Evolutionary conservation across 1,284 basidiomycete species (phyloP), one percentile per base, ranked within the genome.

Genomic region (Fomitopsis schrenkii): DNA sequence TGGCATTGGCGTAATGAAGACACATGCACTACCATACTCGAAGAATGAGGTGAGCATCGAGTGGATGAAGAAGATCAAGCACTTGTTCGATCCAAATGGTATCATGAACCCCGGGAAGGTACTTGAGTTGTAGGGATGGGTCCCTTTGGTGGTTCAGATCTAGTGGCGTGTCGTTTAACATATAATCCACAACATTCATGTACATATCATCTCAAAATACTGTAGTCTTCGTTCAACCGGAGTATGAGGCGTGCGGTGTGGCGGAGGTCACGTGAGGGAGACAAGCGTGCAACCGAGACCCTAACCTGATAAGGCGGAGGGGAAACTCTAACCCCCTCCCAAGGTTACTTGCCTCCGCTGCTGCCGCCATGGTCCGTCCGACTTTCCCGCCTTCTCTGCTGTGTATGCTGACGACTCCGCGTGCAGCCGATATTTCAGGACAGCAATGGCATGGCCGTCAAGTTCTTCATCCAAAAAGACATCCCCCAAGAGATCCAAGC

Each of bases 1-100:
- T 74, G 97, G 97, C 2, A 87, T 99, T 59, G 94, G 97, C 5
- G 82, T 91, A 0, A 96, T 96, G 93, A 99, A 99, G 79, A 93
- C 93, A 0, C 87, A 93, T 65, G 94, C 94, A 52, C 84, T 99
- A 40, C 85, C 85, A 41, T 99, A 98, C 76, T 93, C 93, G 8
- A 97, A 99, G 78, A 84, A 82, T 64, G 78, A 82, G 15, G 83
- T 86, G 30, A 93, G 90, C 67, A 90, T 98, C 68, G 88, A 87
- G 59, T 80, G 89, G 79, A 99, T 99, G 97, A 91, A 86, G 76
- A 87, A 83, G 74, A 87, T 99, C 72, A 98, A 98, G 77, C 73
- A 84, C n/a, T 71, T 95, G 15, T 96, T 98, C 71, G 97, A 99
- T 75, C 93, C 94, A 3, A 84, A 88, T 56, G 90, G 92, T 3